Evolutionary conservation across 805 yeast genomes (phyloP).

Genomic region (Lipomyces lipofer): DNA sequence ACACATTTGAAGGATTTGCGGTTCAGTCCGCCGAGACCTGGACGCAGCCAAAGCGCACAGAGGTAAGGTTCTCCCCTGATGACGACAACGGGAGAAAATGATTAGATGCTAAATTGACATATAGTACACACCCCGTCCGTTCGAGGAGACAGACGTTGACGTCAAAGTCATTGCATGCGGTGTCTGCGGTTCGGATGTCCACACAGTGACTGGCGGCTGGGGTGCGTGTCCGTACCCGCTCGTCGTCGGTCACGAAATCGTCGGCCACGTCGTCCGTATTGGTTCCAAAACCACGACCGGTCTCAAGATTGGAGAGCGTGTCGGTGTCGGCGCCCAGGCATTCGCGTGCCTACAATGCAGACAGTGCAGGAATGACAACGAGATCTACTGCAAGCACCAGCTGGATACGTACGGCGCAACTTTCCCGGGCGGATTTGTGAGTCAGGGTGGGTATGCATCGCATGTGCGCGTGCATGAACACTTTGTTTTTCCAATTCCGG

Average conservation of each 20-base stretch:
- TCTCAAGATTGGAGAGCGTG: constrained; percentile 65
- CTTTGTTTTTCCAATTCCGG: constrained; percentile 65
- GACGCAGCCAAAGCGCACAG: constrained; percentile 27
- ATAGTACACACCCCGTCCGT: constrained; percentile 33
- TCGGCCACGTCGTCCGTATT: constrained; percentile 41
- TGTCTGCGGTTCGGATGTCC: constrained; percentile 61
- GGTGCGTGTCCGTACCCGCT: constrained; percentile 40
- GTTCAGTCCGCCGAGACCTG: constrained; percentile 34
- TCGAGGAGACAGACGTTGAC: constrained; percentile 40
- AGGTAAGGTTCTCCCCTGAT: constrained; percentile 8
- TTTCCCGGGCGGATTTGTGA: constrained; percentile 49
- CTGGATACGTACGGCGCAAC: constrained; percentile 53
- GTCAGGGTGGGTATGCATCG: constrained; percentile 69
- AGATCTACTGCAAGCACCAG: constrained; percentile 53
- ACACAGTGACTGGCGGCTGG: constrained; percentile 56
- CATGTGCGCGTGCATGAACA: constrained; percentile 63
- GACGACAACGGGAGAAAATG: background rate
- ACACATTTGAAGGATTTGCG: constrained; percentile 63
- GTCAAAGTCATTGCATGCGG: constrained; percentile 49
- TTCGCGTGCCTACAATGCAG: constrained; percentile 61
- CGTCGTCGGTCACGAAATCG: constrained; percentile 53
- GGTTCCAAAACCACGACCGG: constrained; percentile 55
- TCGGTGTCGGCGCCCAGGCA: constrained; percentile 76
- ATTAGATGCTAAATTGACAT: background rate
- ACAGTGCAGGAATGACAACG: constrained; percentile 56